Conservation (phyloP, 768 basidiomycete genomes). For the Boletus reticulatus region DNA sequence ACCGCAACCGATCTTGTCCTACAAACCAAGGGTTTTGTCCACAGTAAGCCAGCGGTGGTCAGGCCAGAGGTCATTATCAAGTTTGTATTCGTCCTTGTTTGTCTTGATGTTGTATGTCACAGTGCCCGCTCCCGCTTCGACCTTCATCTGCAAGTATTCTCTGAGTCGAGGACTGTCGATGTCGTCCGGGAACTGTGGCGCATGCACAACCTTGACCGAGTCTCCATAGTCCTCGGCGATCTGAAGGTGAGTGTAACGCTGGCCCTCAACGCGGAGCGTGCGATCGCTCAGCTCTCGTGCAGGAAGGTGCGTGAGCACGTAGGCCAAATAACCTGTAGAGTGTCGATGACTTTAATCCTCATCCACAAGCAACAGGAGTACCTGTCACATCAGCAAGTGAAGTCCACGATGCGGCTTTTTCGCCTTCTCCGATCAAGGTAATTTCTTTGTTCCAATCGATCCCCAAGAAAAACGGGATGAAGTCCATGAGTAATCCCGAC, state of each 20-base stretch:
- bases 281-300: slow-evolving; percentile 6
- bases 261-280: slow-evolving; percentile 18
- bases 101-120: slow-evolving; percentile 7
- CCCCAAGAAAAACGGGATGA: slow-evolving; percentile 24
- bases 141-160: slow-evolving; percentile 15
- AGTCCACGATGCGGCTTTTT: slow-evolving; percentile 24
- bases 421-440: slow-evolving; percentile 19
- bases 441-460: slow-evolving; percentile 13
- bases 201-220: slow-evolving; percentile 1
- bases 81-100: slow-evolving; percentile 16
- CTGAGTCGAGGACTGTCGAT: slow-evolving; percentile 8
- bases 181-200: slow-evolving; percentile 3
- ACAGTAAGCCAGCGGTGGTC: slow-evolving; percentile 28
- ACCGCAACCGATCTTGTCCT: neutral
- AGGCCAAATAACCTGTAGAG: slow-evolving; percentile 16
- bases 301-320: slow-evolving; percentile 19
- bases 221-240: slow-evolving; percentile 11
- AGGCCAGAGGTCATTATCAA: slow-evolving; percentile 26
- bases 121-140: slow-evolving; percentile 4
- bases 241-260: slow-evolving; percentile 9
- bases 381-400: slow-evolving; percentile 23
- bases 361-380: neutral
- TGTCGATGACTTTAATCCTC: neutral
- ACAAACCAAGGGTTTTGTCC: slow-evolving; percentile 15
- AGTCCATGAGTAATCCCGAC: slow-evolving; percentile 23